Conservation (phyloP, 306 rosid species). For the Gastrolobium bilobum region DNA sequence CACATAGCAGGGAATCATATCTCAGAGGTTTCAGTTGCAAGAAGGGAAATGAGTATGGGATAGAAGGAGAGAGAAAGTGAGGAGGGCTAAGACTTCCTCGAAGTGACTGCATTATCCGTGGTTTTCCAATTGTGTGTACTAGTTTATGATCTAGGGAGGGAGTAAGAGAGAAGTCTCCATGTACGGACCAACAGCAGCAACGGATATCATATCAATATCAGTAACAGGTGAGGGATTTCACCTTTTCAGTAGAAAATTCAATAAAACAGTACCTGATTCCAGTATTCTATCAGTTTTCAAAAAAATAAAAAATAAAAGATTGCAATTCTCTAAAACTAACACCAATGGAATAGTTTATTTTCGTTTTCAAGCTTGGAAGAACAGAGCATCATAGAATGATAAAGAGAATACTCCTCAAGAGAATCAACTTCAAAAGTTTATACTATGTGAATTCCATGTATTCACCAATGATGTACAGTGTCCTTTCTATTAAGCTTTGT, state of each 20-base stretch:
- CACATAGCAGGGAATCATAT: too few relatives aligned
- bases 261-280: background rate
- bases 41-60: too few relatives aligned
- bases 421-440: background rate
- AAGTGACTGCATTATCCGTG: too few relatives aligned
- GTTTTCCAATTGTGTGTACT: too few relatives aligned
- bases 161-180: background rate
- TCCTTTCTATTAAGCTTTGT: background rate
- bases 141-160: background rate
- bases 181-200: background rate
- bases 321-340: background rate
- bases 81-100: too few relatives aligned
- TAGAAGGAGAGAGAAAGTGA: too few relatives aligned
- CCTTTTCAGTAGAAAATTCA: background rate
- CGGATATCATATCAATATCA: background rate
- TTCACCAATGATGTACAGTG: background rate
- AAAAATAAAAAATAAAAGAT: too few relatives aligned
- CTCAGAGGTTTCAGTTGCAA: too few relatives aligned
- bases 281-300: background rate
- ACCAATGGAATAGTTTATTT: too few relatives aligned
- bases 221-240: background rate
- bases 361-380: too few relatives aligned
- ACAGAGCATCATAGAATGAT: too few relatives aligned
- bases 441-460: background rate
- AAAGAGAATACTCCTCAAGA: too few relatives aligned